A percentile compares a stretch with the other conserved stretches of the same genome.
Evolutionary conservation across 352 stramenopile species (phyloP).

Genomic region (Globisporangium carolinianum): DNA sequence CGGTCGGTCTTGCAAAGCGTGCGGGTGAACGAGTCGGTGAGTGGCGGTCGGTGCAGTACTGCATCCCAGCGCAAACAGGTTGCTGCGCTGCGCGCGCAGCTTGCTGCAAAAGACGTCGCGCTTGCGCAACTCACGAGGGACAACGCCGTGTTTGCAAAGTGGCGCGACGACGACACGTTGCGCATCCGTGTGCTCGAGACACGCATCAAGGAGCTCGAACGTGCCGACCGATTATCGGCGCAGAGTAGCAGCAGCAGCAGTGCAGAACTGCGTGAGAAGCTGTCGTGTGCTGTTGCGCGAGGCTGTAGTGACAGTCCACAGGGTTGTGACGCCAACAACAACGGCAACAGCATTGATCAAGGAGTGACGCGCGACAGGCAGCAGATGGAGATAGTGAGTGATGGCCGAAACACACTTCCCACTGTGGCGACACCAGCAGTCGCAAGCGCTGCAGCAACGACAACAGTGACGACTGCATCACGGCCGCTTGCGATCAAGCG

Average conservation of each 20-base stretch:
- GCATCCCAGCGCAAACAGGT: constrained; percentile 23
- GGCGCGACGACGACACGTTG: constrained; percentile 48
- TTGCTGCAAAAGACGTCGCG: constrained; percentile 61
- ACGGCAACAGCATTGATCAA: too few species aligned
- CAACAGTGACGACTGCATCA: background rate
- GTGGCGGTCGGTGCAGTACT: constrained; percentile 8
- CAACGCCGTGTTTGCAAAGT: constrained; percentile 54
- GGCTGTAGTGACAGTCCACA: too few species aligned
- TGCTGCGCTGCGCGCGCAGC: constrained; percentile 21
- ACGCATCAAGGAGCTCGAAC: constrained; percentile 35
- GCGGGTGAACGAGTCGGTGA: constrained; percentile 56
- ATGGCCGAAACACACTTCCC: too few species aligned
- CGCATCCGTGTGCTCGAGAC: constrained; percentile 45
- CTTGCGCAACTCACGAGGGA: constrained; percentile 44
- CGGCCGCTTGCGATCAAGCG: background rate
- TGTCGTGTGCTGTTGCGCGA: too few species aligned
- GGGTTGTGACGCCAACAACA: too few species aligned
- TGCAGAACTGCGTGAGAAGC: too few species aligned
- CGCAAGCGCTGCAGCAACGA: background rate
- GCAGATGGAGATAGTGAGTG: too few species aligned
- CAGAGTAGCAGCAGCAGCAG: too few species aligned
- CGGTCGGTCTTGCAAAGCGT: constrained; percentile 68
- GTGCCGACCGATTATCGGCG: background rate
- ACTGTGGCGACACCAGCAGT: background rate
- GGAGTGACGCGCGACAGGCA: too few species aligned